phyloP scores from a whole-genome alignment of 2,329 filamentous ascomycete species.

The Hymenoscyphus scutula region DNA sequence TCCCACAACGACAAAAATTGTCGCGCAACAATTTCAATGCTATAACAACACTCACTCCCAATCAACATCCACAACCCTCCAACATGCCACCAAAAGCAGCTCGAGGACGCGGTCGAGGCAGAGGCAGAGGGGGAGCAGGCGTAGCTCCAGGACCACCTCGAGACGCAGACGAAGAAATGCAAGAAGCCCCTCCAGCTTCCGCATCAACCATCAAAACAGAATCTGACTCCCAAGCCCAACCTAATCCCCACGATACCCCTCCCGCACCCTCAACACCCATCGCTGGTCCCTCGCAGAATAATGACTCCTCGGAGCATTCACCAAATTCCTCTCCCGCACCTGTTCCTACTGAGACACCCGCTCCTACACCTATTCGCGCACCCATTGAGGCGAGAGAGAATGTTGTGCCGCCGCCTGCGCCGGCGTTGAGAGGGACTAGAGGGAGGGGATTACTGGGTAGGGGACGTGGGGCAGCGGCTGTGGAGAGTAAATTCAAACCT shows the following conservation, averaged over 20 bases:
- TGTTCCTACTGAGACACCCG: constrained; percentile 33
- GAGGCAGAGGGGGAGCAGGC: constrained; percentile 26
- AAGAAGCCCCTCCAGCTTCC: not conserved
- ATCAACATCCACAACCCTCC: not conserved
- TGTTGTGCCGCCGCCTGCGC: constrained; percentile 4
- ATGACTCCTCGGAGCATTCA: constrained; percentile 21
- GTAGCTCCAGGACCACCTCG: constrained; percentile 7
- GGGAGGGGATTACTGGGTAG: constrained; percentile 15
- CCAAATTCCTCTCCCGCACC: constrained; percentile 33
- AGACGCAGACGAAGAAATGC: constrained; percentile 8
- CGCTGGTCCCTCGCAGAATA: constrained; percentile 19
- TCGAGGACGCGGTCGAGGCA: constrained; percentile 24
- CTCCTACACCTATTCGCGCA: constrained; percentile 30
- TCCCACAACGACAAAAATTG: not conserved
- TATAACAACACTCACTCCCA: not conserved
- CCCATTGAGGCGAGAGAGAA: constrained; percentile 8
- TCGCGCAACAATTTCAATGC: constrained; percentile 9
- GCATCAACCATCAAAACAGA: constrained; percentile 19
- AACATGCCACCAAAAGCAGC: constrained; percentile 32
- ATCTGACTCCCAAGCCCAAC: constrained; percentile 13
- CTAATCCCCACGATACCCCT: constrained; percentile 11
- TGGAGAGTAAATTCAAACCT: constrained; percentile 35
- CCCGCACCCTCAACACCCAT: constrained; percentile 4
- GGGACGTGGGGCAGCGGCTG: constrained; percentile 18
- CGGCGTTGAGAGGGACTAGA: constrained; percentile 20